A percentile compares a stretch with the other conserved stretches of the same genome.
phyloP scores from a whole-genome alignment of 768 basidiomycete species.

The Leccinum imitatum region DNA sequence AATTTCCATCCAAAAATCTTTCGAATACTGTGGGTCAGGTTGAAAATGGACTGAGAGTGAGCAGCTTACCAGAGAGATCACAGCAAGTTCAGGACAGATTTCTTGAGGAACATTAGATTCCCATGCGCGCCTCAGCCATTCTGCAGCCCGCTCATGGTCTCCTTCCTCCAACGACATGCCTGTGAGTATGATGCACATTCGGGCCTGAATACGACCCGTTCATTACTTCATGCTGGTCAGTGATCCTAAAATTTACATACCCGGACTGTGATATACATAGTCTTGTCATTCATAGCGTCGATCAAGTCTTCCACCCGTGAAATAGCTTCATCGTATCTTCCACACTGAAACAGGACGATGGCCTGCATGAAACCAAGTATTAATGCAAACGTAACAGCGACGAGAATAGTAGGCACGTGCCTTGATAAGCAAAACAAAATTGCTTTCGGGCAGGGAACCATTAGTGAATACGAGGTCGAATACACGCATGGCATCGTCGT shows the following conservation, averaged over 20 bases:
- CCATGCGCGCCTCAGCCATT: not conserved
- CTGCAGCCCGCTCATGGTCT: not conserved
- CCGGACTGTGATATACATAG: not conserved
- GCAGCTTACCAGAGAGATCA: constrained; percentile 11
- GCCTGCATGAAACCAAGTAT: not conserved
- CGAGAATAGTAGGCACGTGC: not conserved
- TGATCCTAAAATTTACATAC: not conserved
- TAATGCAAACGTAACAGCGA: not conserved
- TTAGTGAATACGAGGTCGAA: constrained; percentile 15
- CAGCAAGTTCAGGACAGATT: not conserved
- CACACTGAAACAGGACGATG: constrained; percentile 8
- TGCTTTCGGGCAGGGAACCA: not conserved
- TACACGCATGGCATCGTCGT: constrained; percentile 1
- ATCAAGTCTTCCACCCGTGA: constrained; percentile 8
- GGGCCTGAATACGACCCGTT: not conserved
- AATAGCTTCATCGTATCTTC: constrained; percentile 1
- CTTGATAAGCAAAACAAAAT: constrained; percentile 15
- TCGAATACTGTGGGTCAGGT: not conserved
- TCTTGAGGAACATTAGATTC: not conserved
- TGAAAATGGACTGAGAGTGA: too few species aligned
- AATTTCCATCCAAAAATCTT: constrained; percentile 17
- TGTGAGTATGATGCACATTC: constrained; percentile 6
- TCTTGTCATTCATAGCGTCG: not conserved
- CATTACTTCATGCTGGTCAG: not conserved
- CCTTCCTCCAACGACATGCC: not conserved